phyloP scores from a whole-genome alignment of 805 yeast genomes.

The Nakazawaea wyomingensis region DNA sequence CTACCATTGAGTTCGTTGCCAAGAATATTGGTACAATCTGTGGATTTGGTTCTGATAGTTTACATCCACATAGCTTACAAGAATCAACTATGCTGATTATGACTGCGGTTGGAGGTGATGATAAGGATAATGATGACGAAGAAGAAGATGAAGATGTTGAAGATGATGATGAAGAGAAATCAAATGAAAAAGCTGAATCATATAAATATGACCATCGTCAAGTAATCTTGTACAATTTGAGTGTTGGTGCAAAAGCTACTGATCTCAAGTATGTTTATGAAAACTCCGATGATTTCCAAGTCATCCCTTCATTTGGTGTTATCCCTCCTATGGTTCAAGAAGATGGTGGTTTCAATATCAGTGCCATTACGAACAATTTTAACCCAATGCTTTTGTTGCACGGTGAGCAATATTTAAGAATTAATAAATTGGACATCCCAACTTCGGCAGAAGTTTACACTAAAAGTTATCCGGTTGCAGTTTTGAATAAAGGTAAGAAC shows the following conservation, averaged over 20 bases:
- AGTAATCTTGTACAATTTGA: conserved; percentile 79
- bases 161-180: conserved; percentile 38
- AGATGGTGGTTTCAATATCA: conserved; percentile 51
- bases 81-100: conserved; percentile 81
- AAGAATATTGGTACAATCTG: conserved; percentile 62
- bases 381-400: conserved; percentile 87
- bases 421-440: conserved; percentile 75
- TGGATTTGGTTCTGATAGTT: conserved; percentile 54
- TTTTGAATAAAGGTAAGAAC: conserved; percentile 81
- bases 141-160: conserved; percentile 43
- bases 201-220: conserved; percentile 63
- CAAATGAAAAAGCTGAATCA: conserved; percentile 34
- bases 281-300: conserved; percentile 70
- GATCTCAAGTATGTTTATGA: conserved; percentile 82
- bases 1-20: conserved; percentile 64
- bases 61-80: conserved; percentile 56
- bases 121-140: conserved; percentile 36
- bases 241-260: conserved; percentile 75
- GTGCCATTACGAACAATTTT: conserved; percentile 67
- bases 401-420: conserved; percentile 89
- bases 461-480: conserved; percentile 60
- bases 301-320: conserved; percentile 85
- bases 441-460: conserved; percentile 61
- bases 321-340: conserved; percentile 73
- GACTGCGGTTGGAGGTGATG: conserved; percentile 48